Evolutionary conservation across 2,329 filamentous ascomycete genomes (phyloP).

Genomic region (Fusarium heterosporum): DNA sequence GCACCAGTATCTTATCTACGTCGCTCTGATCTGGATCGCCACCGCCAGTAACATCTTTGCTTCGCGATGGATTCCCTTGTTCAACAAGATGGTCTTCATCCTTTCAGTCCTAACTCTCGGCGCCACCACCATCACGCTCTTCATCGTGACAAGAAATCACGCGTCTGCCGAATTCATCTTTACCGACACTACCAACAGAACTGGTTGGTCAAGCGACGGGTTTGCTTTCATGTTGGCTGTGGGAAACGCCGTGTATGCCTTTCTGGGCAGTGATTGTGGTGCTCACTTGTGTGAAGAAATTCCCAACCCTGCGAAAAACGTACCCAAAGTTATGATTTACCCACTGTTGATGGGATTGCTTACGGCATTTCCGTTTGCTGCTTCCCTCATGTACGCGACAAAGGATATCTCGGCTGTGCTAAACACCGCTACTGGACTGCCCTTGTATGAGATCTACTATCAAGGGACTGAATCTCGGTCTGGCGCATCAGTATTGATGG

Average conservation of each 20-base stretch:
- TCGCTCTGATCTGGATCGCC: constrained; percentile 67
- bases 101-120: constrained; percentile 17
- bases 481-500: constrained; percentile 32
- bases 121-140: constrained; percentile 23
- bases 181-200: constrained; percentile 23
- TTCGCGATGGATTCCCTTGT: constrained; percentile 29
- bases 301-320: constrained; percentile 41
- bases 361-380: constrained; percentile 39
- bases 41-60: constrained; percentile 72
- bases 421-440: constrained; percentile 25
- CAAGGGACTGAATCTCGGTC: constrained; percentile 33
- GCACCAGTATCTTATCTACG: constrained; percentile 77
- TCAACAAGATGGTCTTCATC: constrained; percentile 35
- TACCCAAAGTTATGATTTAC: constrained; percentile 40
- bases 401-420: constrained; percentile 33
- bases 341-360: constrained; percentile 38
- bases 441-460: constrained; percentile 39
- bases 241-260: constrained; percentile 32
- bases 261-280: constrained; percentile 40
- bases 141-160: constrained; percentile 19
- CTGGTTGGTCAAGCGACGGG: constrained; percentile 29
- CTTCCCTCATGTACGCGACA: constrained; percentile 30
- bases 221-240: constrained; percentile 34
- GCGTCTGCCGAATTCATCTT: constrained; percentile 28
- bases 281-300: constrained; percentile 45